Base-by-base conservation (phyloP, 148 eudicot genomes). In the Rhododendron henanense region DNA sequence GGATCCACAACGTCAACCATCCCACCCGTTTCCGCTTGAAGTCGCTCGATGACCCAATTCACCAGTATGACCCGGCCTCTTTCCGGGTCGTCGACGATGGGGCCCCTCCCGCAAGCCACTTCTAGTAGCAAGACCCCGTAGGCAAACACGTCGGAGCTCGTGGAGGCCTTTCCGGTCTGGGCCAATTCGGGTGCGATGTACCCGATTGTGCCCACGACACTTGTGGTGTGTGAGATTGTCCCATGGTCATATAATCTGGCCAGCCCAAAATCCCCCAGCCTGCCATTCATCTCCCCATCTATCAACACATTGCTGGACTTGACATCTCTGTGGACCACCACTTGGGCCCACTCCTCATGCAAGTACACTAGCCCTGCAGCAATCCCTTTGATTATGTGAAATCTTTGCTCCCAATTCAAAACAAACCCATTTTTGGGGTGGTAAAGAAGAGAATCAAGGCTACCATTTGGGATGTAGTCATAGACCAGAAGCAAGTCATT, bases 291-390 rank as follows among this genome's bases (percentile, higher is more conserved):
- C 0, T 86, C 88, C 6, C 81, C 69, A 79, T 90, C 91, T 50
- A 90, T 88, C 84, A 90, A 45, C 4, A 90, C 90, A 63, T 90
- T 90, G 48, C 90, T 88, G 1, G 87, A 81, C 85, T 90, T 90
- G 69, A 90, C 90, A 37, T 90, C 91, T 1, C 91, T 88, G 39
- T 90, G 91, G 15, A 90, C 86, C 31, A 90, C 90, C 10, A 88
- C 90, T 45, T 81, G 65, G 15, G 85, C 86, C 90, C 90, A 84
- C 78, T 88, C 90, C 61, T 90, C 91, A 37, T 88, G 91, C 19
- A 88, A 35, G 35, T 90, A 90, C 51, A 88, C 50, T 1, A 90
- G 84, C 39, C 88, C 91, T 13, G 61, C 48, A 6, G 90, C 88
- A 15, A 90, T 69, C 10, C 91, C 91, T 71, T 81, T 86, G 47